Evolutionary conservation across 371 early-diverging fungal genomes (phyloP), one percentile per base, ranked within the genome.

Genomic region (Apophysomyces sp.): DNA sequence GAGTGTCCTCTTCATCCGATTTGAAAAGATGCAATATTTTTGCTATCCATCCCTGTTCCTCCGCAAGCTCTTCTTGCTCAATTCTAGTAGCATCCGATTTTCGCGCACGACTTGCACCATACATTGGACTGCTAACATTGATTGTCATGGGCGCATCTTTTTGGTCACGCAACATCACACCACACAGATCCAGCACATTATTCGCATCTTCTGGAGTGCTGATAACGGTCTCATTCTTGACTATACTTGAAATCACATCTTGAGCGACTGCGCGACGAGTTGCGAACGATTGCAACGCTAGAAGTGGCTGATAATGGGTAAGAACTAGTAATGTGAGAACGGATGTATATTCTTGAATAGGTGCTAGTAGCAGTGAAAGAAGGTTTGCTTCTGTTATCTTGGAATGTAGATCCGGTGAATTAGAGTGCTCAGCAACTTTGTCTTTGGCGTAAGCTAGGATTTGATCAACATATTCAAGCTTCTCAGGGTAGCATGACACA

Each of bases 401-500:
- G 69, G 74, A 80, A 59, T 85, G 82, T 7, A 86, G 74, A 30
- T 83, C 89, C 18, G 88, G 85, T 49, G 73, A 68, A 37, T 73
- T 60, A 24, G 67, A 56, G 52, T 78, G 82, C 16, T 86, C 84
- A 21, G 73, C 65, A n/a, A 86, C 77, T 68, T 86, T 84, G 28
- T 76, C 85, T 60, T 84, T 86, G 34, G 93, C 89, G 77, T 91
- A 95, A 4, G 86, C 91, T 49, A 97, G 82, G 30, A 98, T 91
- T 66, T 88, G 85, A 75, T 95, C 94, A 1, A 94, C 90, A 62
- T 94, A 90, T 30, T 85, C 90, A 36, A 92, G 63, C 39, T 86
- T 86, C 13, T 92, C 90, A 12, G 97, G 97, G 60, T 96, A 95
- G 68, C 96, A 95, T 57, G 93, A 91, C 12, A 97, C 71, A 24